Evolutionary conservation across 257 asterid genomes (phyloP).

Genomic region (Nemophila menziesii): DNA sequence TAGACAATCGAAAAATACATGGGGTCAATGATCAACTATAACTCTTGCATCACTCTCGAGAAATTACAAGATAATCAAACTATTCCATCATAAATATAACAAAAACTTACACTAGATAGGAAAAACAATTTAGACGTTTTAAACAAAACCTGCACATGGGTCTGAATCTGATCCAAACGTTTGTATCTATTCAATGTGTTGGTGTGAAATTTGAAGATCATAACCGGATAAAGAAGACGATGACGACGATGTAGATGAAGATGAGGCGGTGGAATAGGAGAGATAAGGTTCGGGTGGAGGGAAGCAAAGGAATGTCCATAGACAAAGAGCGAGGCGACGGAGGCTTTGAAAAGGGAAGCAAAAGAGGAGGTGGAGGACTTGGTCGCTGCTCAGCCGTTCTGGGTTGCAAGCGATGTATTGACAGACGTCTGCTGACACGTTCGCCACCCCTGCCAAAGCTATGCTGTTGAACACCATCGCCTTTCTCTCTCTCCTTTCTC

Average conservation of each 20-base stretch:
- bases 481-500: background rate
- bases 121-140: background rate
- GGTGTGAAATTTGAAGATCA: background rate
- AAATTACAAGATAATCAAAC: background rate
- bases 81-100: too few species aligned
- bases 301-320: conserved; percentile 65
- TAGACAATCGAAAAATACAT: background rate
- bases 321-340: conserved; percentile 54
- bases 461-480: conserved; percentile 66
- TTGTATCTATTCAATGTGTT: background rate
- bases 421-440: conserved; percentile 49
- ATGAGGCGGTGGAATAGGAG: background rate
- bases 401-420: conserved; percentile 85
- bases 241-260: conserved; percentile 13
- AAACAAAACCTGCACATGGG: conserved; percentile 1
- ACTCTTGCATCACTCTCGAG: background rate
- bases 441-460: conserved; percentile 48
- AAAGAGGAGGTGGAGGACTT: conserved; percentile 59
- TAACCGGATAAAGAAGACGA: conserved; percentile 13
- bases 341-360: conserved; percentile 68
- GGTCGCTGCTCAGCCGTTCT: conserved; percentile 53
- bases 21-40: background rate
- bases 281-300: conserved; percentile 28
- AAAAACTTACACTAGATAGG: too few species aligned
- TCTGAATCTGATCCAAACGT: background rate